Conservation (phyloP, 164 flowering plant species). For the Dillenia suffruticosa region DNA sequence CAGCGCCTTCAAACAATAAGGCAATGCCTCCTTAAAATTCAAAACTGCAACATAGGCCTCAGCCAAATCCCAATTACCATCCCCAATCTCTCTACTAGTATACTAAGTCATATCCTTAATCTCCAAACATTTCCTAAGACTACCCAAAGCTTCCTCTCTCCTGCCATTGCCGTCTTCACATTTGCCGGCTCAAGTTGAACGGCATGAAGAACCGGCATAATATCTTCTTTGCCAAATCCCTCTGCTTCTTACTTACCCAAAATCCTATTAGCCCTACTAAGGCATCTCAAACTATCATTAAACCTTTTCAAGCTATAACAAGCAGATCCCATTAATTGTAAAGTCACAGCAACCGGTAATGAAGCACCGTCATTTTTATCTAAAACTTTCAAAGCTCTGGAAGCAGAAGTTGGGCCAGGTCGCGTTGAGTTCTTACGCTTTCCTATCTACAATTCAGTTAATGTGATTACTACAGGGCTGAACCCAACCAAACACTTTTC, state of each 20-base stretch:
- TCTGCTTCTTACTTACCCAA: conserved; percentile 47
- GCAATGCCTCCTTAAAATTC: conserved; percentile 82
- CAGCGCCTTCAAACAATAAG: conserved; percentile 66
- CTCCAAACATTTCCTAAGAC: conserved; percentile 64
- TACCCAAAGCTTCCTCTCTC: conserved; percentile 73
- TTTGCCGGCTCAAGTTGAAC: conserved; percentile 68
- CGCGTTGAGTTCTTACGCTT: no score
- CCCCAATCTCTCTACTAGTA: conserved; percentile 64
- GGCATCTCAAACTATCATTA: conserved; percentile 65
- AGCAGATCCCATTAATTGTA: conserved; percentile 76
- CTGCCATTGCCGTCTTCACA: conserved; percentile 77
- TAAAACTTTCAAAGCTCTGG: conserved; percentile 56
- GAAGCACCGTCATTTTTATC: conserved; percentile 34
- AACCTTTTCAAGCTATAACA: conserved; percentile 60
- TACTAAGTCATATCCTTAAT: conserved; percentile 66
- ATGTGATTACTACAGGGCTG: no score
- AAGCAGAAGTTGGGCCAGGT: conserved; percentile 58
- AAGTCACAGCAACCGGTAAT: conserved; percentile 70
- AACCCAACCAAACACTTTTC: conserved; percentile 53
- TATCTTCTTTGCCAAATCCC: conserved; percentile 38
- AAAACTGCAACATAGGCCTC: conserved; percentile 73
- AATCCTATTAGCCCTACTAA: conserved; percentile 67
- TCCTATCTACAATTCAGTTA: no score
- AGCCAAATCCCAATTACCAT: conserved; percentile 65
- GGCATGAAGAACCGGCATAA: conserved; percentile 61